A percentile compares a stretch with the other conserved stretches of the same genome.
These are phyloP conservation scores for Colletotrichum sp. DNA, from an alignment of 2,329 filamentous ascomycete genomes.

Conservation along the genomic window DNA sequence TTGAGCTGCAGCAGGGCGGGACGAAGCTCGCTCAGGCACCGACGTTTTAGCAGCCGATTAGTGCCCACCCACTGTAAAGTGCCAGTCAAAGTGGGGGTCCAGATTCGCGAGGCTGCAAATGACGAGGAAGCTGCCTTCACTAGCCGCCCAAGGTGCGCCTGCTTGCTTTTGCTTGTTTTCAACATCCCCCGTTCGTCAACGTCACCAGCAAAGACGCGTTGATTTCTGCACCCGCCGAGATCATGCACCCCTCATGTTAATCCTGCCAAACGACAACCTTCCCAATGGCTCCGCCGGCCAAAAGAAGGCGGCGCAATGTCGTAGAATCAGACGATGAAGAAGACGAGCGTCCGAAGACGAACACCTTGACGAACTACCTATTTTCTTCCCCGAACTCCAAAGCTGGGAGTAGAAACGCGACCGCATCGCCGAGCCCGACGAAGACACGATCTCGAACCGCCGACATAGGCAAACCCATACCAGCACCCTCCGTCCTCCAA, in stretches of 20 bases:
- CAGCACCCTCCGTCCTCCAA: constrained; percentile 25
- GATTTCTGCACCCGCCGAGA: background rate
- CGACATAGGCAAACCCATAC: background rate
- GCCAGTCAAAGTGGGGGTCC: background rate
- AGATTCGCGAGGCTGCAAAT: constrained; percentile 3
- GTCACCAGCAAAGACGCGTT: background rate
- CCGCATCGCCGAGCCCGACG: constrained; percentile 45
- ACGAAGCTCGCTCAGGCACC: background rate
- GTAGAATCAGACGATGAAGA: constrained; percentile 56
- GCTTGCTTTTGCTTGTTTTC: background rate
- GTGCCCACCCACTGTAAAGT: background rate
- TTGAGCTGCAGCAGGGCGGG: background rate
- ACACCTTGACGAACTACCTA: constrained; percentile 59
- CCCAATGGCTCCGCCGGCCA: constrained; percentile 62
- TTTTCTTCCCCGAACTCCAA: constrained; percentile 55
- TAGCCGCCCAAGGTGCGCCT: background rate
- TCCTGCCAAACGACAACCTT: background rate
- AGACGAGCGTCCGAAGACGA: constrained; percentile 40
- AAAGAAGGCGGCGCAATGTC: constrained; percentile 63
- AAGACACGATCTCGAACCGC: constrained; percentile 28
- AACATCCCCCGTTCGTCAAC: background rate
- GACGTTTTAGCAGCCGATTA: background rate
- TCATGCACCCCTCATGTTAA: constrained; percentile 16
- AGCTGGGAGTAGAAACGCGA: constrained; percentile 32
- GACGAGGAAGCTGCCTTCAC: constrained; percentile 14